phyloP scores from a whole-genome alignment of 2,329 filamentous ascomycete species.

The Bipolaris oryzae region DNA sequence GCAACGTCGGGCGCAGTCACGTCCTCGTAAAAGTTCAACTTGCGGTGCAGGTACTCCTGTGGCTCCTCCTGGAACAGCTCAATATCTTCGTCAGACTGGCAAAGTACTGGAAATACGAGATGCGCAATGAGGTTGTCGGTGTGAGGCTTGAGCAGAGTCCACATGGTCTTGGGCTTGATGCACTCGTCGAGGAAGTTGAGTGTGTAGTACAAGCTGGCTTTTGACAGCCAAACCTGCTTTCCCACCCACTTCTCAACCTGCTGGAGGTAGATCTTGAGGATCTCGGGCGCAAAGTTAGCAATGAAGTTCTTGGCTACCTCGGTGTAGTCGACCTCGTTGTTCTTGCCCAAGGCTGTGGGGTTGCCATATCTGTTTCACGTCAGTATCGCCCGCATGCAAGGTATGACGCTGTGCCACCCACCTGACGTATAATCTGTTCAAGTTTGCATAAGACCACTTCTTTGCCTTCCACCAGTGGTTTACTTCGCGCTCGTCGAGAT shows the following conservation, averaged over 20 bases:
- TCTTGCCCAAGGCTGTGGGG: slow-evolving; percentile 73
- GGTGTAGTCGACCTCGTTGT: slow-evolving; percentile 75
- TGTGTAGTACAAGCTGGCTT: slow-evolving; percentile 90
- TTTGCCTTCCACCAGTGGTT: slow-evolving; percentile 99
- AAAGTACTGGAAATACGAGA: slow-evolving; percentile 93
- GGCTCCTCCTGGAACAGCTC: slow-evolving; percentile 94
- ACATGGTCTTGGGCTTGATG: slow-evolving; percentile 96
- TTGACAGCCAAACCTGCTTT: slow-evolving; percentile 93
- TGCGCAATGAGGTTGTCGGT: slow-evolving; percentile 92
- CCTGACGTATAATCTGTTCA: slow-evolving; percentile 94
- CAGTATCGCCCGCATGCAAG: slow-evolving; percentile 33
- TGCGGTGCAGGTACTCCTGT: slow-evolving; percentile 94
- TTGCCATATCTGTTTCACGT: slow-evolving; percentile 79
- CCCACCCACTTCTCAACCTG: slow-evolving; percentile 98
- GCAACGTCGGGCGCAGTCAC: slow-evolving; percentile 93
- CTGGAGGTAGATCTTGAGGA: slow-evolving; percentile 89
- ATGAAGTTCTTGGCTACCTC: slow-evolving; percentile 91
- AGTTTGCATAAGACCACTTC: slow-evolving; percentile 98
- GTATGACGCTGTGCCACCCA: slow-evolving; percentile 50
- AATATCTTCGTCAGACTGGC: slow-evolving; percentile 87
- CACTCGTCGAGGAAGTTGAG: slow-evolving; percentile 96
- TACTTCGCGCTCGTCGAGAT: slow-evolving; percentile 82
- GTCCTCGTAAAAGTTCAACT: slow-evolving; percentile 97
- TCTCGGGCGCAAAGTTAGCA: slow-evolving; percentile 89
- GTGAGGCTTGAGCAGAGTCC: slow-evolving; percentile 90